These are phyloP conservation scores for Diacronema lutheri DNA, from an alignment of 78 protist species.

Conservation along the genomic window DNA sequence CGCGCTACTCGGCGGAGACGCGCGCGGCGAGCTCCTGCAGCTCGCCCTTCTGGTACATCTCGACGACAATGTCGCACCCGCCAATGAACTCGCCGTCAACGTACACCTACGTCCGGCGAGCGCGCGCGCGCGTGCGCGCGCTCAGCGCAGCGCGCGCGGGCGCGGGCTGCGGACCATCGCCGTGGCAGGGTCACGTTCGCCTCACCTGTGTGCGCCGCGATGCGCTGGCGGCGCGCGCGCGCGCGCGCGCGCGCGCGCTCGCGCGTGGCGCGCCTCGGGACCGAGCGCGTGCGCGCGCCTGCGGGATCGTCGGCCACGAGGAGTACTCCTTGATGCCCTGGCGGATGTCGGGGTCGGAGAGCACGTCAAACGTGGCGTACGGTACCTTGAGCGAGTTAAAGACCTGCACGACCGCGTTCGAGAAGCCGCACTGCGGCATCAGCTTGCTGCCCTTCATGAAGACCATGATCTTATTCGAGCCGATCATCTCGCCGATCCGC, in stretches of 20 bases:
- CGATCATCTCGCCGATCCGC: not conserved
- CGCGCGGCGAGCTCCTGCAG: constrained; percentile 26
- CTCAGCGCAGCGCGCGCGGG: too few relatives aligned
- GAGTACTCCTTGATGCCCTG: constrained; percentile 69
- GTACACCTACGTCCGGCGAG: too few relatives aligned
- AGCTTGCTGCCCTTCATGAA: constrained; percentile 86
- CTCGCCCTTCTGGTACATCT: constrained; percentile 69
- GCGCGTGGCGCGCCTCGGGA: too few relatives aligned
- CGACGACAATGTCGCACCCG: constrained; percentile 80
- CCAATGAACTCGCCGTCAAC: constrained; percentile 90
- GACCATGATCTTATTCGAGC: constrained; percentile 36
- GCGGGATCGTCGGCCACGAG: constrained; percentile 96
- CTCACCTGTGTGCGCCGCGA: too few relatives aligned
- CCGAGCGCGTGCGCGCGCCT: too few relatives aligned
- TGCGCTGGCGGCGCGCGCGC: too few relatives aligned
- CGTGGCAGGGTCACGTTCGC: too few relatives aligned
- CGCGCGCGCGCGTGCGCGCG: too few relatives aligned
- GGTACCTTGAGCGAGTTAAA: constrained; percentile 23
- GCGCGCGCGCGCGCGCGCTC: too few relatives aligned
- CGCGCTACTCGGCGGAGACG: too few relatives aligned
- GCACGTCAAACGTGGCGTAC: not conserved
- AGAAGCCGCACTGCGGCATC: constrained; percentile 88
- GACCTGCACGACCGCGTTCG: constrained; percentile 61
- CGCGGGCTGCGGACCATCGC: too few relatives aligned
- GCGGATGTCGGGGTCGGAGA: constrained; percentile 38